These are phyloP conservation scores for Penicillium digitatum DNA, from an alignment of 2,329 filamentous ascomycete species.

Conservation along the genomic window DNA sequence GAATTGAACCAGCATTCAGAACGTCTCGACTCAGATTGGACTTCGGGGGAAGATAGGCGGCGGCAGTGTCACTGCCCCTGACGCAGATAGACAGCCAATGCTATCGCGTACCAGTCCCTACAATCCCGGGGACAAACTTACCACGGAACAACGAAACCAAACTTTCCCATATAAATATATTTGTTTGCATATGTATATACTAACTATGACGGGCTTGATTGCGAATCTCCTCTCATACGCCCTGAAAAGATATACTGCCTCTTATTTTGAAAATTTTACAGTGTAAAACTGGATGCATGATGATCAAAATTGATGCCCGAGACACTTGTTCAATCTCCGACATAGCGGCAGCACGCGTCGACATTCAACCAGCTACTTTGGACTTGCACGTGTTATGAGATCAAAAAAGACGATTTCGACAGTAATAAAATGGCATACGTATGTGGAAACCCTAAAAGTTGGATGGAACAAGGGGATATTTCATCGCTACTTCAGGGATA, in stretches of 20 bases:
- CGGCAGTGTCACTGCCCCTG: not conserved
- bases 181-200: no score
- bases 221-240: not conserved
- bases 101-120: not conserved
- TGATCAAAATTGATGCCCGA: not conserved
- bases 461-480: constrained; percentile 35
- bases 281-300: not conserved
- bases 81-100: not conserved
- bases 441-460: constrained; percentile 14
- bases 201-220: no score
- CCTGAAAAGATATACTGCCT: not conserved
- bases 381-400: not conserved
- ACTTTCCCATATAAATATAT: no score
- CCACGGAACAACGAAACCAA: not conserved
- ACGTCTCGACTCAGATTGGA: not conserved
- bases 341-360: no score
- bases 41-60: not conserved
- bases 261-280: no score
- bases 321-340: not conserved
- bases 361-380: not conserved
- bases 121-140: not conserved
- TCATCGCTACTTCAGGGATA: constrained; percentile 39
- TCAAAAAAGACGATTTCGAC: not conserved
- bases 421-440: constrained; percentile 24
- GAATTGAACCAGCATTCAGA: not conserved